phyloP scores from a whole-genome alignment of 768 basidiomycete genomes.

The Thelephora aurantiotincta region DNA sequence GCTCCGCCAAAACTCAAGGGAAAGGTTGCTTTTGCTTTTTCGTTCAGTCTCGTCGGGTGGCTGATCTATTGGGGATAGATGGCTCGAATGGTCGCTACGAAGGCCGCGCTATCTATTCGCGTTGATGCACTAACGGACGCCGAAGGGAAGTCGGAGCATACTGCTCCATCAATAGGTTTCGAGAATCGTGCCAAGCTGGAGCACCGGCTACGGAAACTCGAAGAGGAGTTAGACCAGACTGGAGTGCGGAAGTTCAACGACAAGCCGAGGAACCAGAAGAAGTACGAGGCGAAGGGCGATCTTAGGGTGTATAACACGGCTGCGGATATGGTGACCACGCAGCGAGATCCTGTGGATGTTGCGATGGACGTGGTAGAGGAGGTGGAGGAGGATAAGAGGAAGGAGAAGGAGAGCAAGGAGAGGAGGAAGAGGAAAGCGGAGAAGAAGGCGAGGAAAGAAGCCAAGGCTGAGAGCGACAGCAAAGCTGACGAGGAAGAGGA shows the following conservation, averaged over 20 bases:
- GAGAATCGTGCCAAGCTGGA: slow-evolving; percentile 94
- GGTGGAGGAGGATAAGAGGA: slow-evolving; percentile 20
- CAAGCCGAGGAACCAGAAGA: slow-evolving; percentile 51
- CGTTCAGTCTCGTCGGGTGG: background rate
- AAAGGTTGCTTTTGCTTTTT: slow-evolving; percentile 38
- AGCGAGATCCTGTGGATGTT: slow-evolving; percentile 46
- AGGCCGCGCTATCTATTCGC: slow-evolving; percentile 92
- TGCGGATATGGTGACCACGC: slow-evolving; percentile 82
- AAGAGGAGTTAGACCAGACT: slow-evolving; percentile 64
- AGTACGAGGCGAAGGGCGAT: slow-evolving; percentile 72
- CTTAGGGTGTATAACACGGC: slow-evolving; percentile 76
- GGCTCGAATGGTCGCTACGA: slow-evolving; percentile 99
- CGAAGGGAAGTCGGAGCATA: slow-evolving; percentile 75
- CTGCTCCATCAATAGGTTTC: slow-evolving; percentile 78
- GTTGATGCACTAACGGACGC: slow-evolving; percentile 92
- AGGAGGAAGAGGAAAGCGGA: slow-evolving; percentile 17
- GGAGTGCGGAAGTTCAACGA: slow-evolving; percentile 50
- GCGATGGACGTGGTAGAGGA: slow-evolving; percentile 30
- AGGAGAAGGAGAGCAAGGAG: slow-evolving; percentile 23
- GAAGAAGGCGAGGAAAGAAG: slow-evolving; percentile 11
- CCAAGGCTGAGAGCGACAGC: slow-evolving; percentile 34
- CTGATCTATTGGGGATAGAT: slow-evolving; percentile 33
- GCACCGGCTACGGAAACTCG: slow-evolving; percentile 79
- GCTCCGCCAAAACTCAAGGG: slow-evolving; percentile 97
- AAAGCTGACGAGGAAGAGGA: slow-evolving; percentile 29